Conservation (phyloP, 2,329 filamentous ascomycete species). For the Cryphonectria japonica region DNA sequence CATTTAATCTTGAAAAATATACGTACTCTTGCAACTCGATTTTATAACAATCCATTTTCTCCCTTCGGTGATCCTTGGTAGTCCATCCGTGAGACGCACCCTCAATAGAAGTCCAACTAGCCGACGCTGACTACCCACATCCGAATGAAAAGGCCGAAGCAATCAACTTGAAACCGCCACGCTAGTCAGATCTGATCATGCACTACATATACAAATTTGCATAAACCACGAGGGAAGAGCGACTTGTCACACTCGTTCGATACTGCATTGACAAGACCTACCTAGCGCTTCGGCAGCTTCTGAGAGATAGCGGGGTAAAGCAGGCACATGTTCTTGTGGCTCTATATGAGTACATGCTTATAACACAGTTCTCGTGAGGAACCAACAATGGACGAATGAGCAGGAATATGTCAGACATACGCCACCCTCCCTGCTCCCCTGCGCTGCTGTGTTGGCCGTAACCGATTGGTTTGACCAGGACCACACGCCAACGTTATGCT, state of each 20-base stretch:
- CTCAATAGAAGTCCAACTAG: neutral
- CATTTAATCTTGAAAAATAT: constrained; percentile 16
- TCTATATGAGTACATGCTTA: neutral
- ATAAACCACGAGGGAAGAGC: too few species aligned
- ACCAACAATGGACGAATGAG: neutral
- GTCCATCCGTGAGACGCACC: too few species aligned
- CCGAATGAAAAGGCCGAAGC: neutral
- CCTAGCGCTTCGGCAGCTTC: too few species aligned
- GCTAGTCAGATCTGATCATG: neutral
- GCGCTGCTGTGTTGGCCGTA: neutral
- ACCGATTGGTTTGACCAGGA: neutral
- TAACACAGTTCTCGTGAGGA: neutral
- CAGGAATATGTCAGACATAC: neutral
- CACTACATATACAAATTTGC: too few species aligned
- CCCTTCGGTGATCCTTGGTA: neutral
- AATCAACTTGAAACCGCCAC: neutral
- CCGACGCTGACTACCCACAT: neutral
- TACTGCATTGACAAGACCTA: too few species aligned
- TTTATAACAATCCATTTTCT: neutral
- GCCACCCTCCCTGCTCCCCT: neutral
- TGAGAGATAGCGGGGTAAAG: neutral
- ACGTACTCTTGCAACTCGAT: neutral
- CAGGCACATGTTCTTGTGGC: neutral
- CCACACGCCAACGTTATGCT: neutral
- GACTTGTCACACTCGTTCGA: too few species aligned